A percentile compares a stretch with the other conserved stretches of the same genome.
Evolutionary conservation across 768 basidiomycete genomes (phyloP).

Genomic region (Lanmaoa pseudosensibilis): DNA sequence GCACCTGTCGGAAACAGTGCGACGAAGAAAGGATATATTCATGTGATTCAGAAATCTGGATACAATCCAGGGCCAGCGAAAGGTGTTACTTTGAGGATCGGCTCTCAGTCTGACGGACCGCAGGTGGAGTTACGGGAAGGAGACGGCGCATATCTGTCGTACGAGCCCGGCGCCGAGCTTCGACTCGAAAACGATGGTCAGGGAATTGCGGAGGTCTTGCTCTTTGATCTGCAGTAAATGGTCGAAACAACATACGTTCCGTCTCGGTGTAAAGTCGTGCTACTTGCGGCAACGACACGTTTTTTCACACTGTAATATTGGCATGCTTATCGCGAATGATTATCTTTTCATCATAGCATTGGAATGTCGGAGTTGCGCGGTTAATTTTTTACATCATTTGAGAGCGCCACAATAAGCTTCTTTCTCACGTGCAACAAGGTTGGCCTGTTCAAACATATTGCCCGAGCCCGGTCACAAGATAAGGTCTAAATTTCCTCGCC

Average conservation of each 20-base stretch:
- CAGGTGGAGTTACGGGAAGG: constrained; percentile 73
- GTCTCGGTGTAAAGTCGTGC: neutral
- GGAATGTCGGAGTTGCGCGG: neutral
- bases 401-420: neutral
- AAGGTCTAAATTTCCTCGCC: neutral
- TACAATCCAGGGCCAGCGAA: constrained; percentile 60
- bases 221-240: constrained; percentile 73
- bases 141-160: constrained; percentile 77
- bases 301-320: constrained; percentile 1
- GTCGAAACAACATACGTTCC: neutral
- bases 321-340: neutral
- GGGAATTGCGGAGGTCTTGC: constrained; percentile 65
- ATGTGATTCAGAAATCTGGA: constrained; percentile 82
- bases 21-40: constrained; percentile 71
- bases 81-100: constrained; percentile 61
- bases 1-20: constrained; percentile 40
- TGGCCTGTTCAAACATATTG: neutral
- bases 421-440: neutral
- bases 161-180: constrained; percentile 37
- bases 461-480: neutral
- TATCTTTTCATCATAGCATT: constrained; percentile 9
- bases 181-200: constrained; percentile 66
- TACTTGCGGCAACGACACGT: neutral
- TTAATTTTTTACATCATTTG: neutral
- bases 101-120: constrained; percentile 37